Conservation (phyloP, 139 green algal species). For the Monoraphidium neglectum region DNA sequence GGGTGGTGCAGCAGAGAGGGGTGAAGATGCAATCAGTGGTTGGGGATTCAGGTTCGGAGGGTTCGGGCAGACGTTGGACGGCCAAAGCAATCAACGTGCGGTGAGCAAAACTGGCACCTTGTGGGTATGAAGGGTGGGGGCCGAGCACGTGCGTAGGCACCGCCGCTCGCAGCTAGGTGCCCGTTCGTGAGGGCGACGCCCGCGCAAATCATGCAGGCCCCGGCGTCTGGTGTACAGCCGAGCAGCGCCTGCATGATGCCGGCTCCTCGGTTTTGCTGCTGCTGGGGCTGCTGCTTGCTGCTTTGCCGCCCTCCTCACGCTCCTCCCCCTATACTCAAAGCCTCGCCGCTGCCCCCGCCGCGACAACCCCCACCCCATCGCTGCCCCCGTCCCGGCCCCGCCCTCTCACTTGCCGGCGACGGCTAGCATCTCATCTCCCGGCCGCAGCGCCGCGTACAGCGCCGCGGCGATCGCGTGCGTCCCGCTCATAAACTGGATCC, state of each 20-base stretch:
- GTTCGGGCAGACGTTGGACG: too few species aligned
- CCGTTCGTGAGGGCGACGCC: too few species aligned
- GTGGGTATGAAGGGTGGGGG: too few species aligned
- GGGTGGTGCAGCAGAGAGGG: too few species aligned
- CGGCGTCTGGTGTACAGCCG: too few species aligned
- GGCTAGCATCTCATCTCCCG: conserved; percentile 89
- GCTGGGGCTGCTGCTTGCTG: not conserved
- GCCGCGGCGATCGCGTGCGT: conserved; percentile 92
- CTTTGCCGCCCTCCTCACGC: not conserved
- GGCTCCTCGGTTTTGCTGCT: not conserved
- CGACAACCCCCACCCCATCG: not conserved
- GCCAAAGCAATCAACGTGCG: too few species aligned
- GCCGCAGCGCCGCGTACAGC: conserved; percentile 85
- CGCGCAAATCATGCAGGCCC: too few species aligned
- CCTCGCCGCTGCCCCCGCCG: not conserved
- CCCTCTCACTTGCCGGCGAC: conserved; percentile 72
- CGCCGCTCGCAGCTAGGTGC: too few species aligned
- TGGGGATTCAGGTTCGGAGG: not conserved
- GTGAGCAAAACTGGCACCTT: too few species aligned
- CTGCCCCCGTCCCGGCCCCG: not conserved
- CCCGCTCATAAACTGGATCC: conserved; percentile 88
- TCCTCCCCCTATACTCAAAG: too few species aligned
- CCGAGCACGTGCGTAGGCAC: too few species aligned
- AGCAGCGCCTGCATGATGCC: not conserved
- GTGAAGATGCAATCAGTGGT: not conserved